Evolutionary conservation across 169 alveolate genomes (phyloP).

Genomic region (Plasmodium berghei): DNA sequence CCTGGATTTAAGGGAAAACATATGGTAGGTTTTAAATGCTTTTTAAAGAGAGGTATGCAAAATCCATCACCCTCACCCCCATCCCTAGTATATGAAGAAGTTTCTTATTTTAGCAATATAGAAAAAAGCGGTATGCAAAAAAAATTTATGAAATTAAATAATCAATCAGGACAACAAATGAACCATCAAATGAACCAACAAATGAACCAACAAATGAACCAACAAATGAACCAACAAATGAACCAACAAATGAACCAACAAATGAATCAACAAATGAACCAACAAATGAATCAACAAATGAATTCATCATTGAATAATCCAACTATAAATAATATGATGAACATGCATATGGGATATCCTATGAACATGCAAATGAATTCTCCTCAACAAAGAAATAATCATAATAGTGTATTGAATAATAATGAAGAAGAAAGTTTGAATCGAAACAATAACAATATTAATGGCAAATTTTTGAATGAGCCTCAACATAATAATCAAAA

Average conservation of each 20-base stretch:
- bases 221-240: neutral
- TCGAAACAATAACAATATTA: neutral
- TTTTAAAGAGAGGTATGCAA: constrained; percentile 61
- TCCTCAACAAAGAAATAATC: neutral
- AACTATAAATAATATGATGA: neutral
- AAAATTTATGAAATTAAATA: constrained; percentile 11
- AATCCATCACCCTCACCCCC: constrained; percentile 60
- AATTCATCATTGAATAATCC: neutral
- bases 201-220: constrained; percentile 5
- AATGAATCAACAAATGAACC: constrained; percentile 2
- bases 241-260: neutral
- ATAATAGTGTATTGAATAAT: neutral
- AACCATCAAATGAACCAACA: neutral
- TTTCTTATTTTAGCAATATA: constrained; percentile 2
- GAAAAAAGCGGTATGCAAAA: constrained; percentile 38
- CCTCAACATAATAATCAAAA: neutral
- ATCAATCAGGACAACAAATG: constrained; percentile 26
- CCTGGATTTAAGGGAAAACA: constrained; percentile 73
- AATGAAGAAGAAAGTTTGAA: neutral
- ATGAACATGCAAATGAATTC: neutral
- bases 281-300: constrained; percentile 15
- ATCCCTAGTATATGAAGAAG: constrained; percentile 18
- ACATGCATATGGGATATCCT: neutral
- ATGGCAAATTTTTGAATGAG: no score
- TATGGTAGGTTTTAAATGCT: constrained; percentile 71